Base-by-base conservation (phyloP, 2,329 filamentous ascomycete genomes). In the Aspergillus ochraceoroseus region DNA sequence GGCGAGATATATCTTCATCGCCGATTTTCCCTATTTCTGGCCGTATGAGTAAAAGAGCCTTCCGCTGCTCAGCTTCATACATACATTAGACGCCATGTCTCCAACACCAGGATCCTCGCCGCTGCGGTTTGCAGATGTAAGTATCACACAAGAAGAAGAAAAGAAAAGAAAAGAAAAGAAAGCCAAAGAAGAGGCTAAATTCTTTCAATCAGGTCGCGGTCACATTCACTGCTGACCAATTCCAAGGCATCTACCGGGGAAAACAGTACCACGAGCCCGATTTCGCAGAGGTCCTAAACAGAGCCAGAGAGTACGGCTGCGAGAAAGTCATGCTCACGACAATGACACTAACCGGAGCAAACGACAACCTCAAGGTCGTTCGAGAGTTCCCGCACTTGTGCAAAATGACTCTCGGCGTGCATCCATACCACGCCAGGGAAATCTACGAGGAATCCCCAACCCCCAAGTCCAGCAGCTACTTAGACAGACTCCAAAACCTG, bases 371-470 rank as follows among this genome's bases (percentile, higher is more conserved):
- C 7, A 65, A 68, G 42, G 52, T 73, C 3, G 45, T 46, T 4
- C 44, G 43, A 11, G 12, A 47, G 23, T 51, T 48, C 15, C 50
- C 55, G 0, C 26, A 43, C 0, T 66, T 69, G 47, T 72, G 70
- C 44, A 68, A 59, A 7, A 54, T 72, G 41, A 75, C 72, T 1
- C 59, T 75, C 7, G 72, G 73, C 1, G 62, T 75, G 3, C 73
- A 75, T 41, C 72, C 72, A 0, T 75, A 76, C 40, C 70, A 76
- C 32, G 72, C 70, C 0, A 52, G 52, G 0, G 70, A 74, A 41
- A 64, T 71, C 1, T 67, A 68, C 5, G 53, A 22, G 5, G 28
- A 32, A 18, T 12, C 8, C n/a, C 11, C 28, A 23, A 18, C 17
- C 44, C 14, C 43, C 22, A 48, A 41, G 14, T 32, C 14, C 2